These are phyloP conservation scores for Ganoderma lingzhi DNA, from an alignment of 1,284 basidiomycete species.

Conservation along the genomic window DNA sequence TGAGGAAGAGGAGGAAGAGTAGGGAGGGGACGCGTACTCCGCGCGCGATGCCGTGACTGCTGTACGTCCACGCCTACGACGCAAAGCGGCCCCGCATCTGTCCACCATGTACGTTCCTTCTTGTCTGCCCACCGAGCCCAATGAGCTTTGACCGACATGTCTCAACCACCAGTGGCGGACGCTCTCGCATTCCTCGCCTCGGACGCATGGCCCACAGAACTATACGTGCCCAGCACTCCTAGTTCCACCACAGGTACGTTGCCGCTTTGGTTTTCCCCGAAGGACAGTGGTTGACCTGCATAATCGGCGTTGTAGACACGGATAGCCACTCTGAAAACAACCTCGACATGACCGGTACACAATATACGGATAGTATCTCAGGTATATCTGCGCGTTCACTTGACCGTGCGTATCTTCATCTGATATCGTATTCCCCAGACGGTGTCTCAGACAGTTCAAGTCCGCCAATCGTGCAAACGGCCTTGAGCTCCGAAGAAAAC, in stretches of 20 bases:
- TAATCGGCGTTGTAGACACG: not conserved
- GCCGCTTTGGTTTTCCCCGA: not conserved
- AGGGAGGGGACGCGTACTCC: too few species aligned
- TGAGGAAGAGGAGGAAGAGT: too few species aligned
- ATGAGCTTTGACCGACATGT: not conserved
- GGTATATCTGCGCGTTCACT: not conserved
- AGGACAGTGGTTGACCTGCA: not conserved
- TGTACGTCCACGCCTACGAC: too few species aligned
- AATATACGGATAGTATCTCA: not conserved
- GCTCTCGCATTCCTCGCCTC: not conserved
- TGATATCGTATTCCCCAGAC: not conserved
- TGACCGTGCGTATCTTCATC: not conserved
- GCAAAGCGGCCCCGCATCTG: not conserved
- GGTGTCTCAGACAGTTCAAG: not conserved
- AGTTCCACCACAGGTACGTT: not conserved
- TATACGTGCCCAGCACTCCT: not conserved
- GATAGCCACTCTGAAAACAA: not conserved
- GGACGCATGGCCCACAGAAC: not conserved
- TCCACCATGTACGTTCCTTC: not conserved
- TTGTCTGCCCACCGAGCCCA: not conserved
- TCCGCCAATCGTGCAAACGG: not conserved
- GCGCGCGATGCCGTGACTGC: too few species aligned
- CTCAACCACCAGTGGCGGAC: slow-evolving; percentile 5
- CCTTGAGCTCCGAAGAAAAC: not conserved
- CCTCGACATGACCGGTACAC: not conserved